A percentile compares a stretch with the other conserved stretches of the same genome.
These are phyloP conservation scores for Brassica carinata DNA, from an alignment of 345 rosid genomes.

Conservation along the genomic window DNA sequence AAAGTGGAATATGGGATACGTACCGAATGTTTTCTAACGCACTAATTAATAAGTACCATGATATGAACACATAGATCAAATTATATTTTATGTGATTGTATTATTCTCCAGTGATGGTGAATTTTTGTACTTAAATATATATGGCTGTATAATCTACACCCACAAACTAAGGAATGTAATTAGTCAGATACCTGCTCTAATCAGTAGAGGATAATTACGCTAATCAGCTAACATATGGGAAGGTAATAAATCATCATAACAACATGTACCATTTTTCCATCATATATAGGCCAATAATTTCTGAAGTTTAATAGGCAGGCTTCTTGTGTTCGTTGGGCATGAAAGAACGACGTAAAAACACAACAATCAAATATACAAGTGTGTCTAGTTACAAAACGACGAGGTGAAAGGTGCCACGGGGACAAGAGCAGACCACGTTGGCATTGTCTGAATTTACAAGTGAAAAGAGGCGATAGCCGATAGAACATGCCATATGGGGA, in stretches of 20 bases:
- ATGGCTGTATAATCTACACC: too few species aligned
- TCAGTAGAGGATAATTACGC: too few species aligned
- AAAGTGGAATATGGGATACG: background rate
- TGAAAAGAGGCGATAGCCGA: constrained; percentile 17
- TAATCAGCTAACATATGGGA: too few species aligned
- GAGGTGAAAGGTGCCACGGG: constrained; percentile 32
- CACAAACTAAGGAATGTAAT: background rate
- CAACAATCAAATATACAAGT: background rate
- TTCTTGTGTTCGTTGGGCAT: background rate
- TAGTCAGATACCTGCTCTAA: background rate
- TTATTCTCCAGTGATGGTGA: too few species aligned
- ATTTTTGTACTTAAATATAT: too few species aligned
- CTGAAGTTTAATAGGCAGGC: background rate
- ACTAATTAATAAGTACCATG: too few species aligned
- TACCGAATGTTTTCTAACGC: background rate
- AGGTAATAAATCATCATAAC: too few species aligned
- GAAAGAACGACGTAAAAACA: background rate
- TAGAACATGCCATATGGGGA: constrained; percentile 2
- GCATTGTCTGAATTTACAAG: background rate
- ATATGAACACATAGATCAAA: too few species aligned
- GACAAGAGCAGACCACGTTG: constrained; percentile 28
- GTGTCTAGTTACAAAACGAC: constrained; percentile 27
- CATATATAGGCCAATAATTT: too few species aligned
- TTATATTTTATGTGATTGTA: too few species aligned
- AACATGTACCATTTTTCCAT: too few species aligned